Conservation (phyloP, 2,329 filamentous ascomycete species). For the Scleromitrula shiraiana region DNA sequence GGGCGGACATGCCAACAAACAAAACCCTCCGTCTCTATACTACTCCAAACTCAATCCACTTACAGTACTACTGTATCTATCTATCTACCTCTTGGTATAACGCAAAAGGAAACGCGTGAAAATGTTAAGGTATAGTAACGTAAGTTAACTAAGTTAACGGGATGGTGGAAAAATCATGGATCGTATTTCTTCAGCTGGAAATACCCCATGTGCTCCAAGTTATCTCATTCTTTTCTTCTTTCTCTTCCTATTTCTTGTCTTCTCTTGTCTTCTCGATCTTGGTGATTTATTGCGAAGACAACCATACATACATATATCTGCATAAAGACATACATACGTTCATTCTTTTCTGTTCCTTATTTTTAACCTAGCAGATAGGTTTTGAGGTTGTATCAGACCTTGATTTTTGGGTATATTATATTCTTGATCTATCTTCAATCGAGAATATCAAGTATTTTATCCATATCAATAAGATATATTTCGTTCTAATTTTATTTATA, state of each 20-base stretch:
- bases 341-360: neutral
- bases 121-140: too few relatives aligned
- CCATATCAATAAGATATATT: neutral
- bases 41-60: neutral
- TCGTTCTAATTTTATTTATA: too few relatives aligned
- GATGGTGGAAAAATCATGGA: neutral
- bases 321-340: neutral
- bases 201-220: too few relatives aligned
- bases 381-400: neutral
- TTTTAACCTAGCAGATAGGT: neutral
- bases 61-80: neutral
- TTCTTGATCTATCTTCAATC: neutral
- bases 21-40: too few relatives aligned
- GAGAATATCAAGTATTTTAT: neutral
- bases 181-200: neutral
- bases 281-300: neutral
- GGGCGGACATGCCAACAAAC: too few relatives aligned
- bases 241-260: too few relatives aligned
- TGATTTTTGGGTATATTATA: neutral
- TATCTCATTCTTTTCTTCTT: too few relatives aligned
- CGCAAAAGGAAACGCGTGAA: neutral
- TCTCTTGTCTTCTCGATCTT: neutral
- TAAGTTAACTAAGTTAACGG: too few relatives aligned
- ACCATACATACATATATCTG: neutral
- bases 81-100: neutral